Evolutionary conservation across 257 asterid species (phyloP).

Genomic region (Oldenlandia corymbosa): DNA sequence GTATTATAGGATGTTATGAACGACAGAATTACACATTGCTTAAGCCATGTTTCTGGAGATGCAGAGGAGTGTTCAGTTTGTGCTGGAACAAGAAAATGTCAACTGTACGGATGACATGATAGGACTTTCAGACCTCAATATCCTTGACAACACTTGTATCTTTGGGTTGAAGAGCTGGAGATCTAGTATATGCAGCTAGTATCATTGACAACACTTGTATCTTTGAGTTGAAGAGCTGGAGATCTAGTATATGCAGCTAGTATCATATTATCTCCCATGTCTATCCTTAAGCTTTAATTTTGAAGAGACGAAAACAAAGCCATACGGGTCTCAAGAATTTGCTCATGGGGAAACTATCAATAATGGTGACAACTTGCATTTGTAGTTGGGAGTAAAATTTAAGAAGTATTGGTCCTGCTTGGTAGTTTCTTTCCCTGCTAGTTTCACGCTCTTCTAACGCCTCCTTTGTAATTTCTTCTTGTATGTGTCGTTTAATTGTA

Average conservation of each 20-base stretch:
- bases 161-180: background rate
- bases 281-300: background rate
- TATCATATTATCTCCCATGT: background rate
- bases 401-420: too few relatives aligned
- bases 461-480: too few relatives aligned
- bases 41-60: constrained; percentile 79
- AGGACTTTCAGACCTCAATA: background rate
- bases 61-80: constrained; percentile 87
- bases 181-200: background rate
- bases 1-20: constrained; percentile 74
- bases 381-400: too few relatives aligned
- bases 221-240: too few relatives aligned
- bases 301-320: background rate
- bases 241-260: too few relatives aligned
- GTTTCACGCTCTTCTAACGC: too few relatives aligned
- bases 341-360: background rate
- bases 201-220: too few relatives aligned
- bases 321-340: background rate
- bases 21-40: constrained; percentile 78
- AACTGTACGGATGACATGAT: constrained; percentile 30
- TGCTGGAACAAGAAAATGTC: constrained; percentile 87
- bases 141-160: background rate
- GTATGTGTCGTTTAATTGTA: too few relatives aligned
- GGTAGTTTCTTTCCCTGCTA: too few relatives aligned
- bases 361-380: too few relatives aligned